Conservation (phyloP, 176 grass and related monocot genomes). For the Ensete glaucum region DNA sequence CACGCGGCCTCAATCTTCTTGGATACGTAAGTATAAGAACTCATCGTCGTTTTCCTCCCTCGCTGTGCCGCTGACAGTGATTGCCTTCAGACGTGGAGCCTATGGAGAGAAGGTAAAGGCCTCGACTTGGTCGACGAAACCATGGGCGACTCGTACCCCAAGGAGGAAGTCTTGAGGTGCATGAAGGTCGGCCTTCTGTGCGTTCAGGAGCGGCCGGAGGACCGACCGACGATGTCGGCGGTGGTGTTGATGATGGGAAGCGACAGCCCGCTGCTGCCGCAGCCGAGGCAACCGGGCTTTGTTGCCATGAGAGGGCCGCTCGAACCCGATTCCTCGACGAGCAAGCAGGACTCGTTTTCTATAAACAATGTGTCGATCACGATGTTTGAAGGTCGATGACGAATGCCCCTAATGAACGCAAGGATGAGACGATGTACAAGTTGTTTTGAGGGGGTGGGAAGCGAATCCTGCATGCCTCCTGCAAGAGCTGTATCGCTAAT, state of each 20-base stretch:
- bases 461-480: too few relatives aligned
- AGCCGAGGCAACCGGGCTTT: too few relatives aligned
- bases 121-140: constrained; percentile 21
- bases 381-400: too few relatives aligned
- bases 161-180: constrained; percentile 6
- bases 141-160: constrained; percentile 21
- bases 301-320: too few relatives aligned
- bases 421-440: too few relatives aligned
- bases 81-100: constrained; percentile 27
- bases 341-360: too few relatives aligned
- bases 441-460: too few relatives aligned
- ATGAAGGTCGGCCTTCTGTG: constrained; percentile 45
- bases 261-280: constrained; percentile 4
- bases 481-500: too few relatives aligned
- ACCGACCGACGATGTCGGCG: constrained; percentile 44
- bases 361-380: too few relatives aligned
- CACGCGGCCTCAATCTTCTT: constrained; percentile 42
- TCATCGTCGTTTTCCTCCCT: too few relatives aligned
- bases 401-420: background rate
- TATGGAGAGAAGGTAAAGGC: constrained; percentile 21
- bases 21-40: constrained; percentile 33
- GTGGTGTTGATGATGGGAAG: constrained; percentile 47
- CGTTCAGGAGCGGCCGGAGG: constrained; percentile 49
- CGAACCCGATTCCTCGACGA: too few relatives aligned
- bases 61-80: too few relatives aligned